These are phyloP conservation scores for Penicillium sp. DNA, from an alignment of 2,329 filamentous ascomycete species.

Conservation along the genomic window DNA sequence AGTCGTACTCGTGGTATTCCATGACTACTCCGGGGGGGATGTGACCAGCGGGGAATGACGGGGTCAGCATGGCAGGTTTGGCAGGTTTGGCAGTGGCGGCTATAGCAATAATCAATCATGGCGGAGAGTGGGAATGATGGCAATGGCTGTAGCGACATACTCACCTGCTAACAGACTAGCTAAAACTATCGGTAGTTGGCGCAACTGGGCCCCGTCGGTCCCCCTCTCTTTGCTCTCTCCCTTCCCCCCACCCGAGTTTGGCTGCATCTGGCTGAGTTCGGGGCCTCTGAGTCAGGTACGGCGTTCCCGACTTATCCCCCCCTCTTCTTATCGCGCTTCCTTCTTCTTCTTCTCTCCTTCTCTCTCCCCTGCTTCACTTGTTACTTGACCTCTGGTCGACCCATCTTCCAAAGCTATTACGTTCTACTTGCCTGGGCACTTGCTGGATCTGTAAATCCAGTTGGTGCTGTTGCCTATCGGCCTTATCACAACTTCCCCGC, in stretches of 20 bases:
- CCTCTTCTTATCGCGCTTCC: constrained; percentile 25
- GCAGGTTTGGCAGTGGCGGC: background rate
- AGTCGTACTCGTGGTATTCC: background rate
- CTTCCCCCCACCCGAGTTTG: constrained; percentile 5
- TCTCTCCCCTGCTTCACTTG: constrained; percentile 7
- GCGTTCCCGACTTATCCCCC: constrained; percentile 13
- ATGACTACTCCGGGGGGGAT: background rate
- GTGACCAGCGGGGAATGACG: constrained; percentile 21
- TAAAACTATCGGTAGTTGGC: background rate
- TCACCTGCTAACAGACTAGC: background rate
- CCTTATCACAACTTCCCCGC: constrained; percentile 35
- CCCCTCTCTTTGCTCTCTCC: constrained; percentile 6
- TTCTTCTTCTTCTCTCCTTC: constrained; percentile 18
- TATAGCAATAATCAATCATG: background rate
- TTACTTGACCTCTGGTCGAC: constrained; percentile 1
- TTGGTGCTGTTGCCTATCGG: constrained; percentile 30
- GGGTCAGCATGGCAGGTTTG: constrained; percentile 14
- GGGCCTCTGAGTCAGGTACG: constrained; percentile 29
- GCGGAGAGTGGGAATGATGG: no score
- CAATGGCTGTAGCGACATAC: no score
- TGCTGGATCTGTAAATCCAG: constrained; percentile 21
- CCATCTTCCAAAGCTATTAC: background rate
- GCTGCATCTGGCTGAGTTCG: constrained; percentile 4
- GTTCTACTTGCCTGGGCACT: constrained; percentile 9
- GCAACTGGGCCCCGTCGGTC: background rate